A percentile compares a stretch with the other conserved stretches of the same genome.
These are phyloP conservation scores for Solanum corneliomulleri DNA, from an alignment of 257 asterid genomes.

Conservation along the genomic window DNA sequence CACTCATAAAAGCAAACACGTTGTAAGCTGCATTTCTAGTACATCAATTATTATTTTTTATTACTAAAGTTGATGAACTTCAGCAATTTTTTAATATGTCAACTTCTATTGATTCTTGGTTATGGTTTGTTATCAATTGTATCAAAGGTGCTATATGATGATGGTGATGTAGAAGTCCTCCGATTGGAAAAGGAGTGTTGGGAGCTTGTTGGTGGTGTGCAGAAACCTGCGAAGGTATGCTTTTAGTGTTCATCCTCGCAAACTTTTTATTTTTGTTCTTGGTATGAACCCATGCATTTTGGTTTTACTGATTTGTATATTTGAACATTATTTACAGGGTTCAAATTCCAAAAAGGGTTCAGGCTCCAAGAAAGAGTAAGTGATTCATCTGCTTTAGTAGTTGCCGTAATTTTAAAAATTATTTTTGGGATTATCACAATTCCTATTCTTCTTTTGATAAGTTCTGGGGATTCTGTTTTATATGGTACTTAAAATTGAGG, in stretches of 20 bases:
- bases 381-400: conserved; percentile 1
- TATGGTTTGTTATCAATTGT: neutral
- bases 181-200: conserved; percentile 44
- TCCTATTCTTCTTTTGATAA: neutral
- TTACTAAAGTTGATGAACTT: neutral
- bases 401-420: neutral
- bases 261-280: neutral
- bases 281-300: neutral
- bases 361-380: conserved; percentile 53
- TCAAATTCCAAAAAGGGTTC: conserved; percentile 42
- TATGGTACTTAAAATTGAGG: neutral
- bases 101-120: neutral
- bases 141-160: conserved; percentile 38
- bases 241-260: neutral
- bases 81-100: neutral
- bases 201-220: conserved; percentile 23
- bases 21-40: conserved; percentile 42
- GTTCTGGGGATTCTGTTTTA: neutral
- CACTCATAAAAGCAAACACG: conserved; percentile 70
- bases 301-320: neutral
- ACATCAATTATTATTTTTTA: neutral
- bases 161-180: conserved; percentile 49
- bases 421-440: neutral
- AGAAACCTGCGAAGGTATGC: conserved; percentile 33
- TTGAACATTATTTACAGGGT: conserved; percentile 38